Percentiles rank a stretch among this genome's conserved stretches.
Evolutionary conservation across 2,329 filamentous ascomycete genomes (phyloP).

Genomic region (Ploettnerulaceae sp.): DNA sequence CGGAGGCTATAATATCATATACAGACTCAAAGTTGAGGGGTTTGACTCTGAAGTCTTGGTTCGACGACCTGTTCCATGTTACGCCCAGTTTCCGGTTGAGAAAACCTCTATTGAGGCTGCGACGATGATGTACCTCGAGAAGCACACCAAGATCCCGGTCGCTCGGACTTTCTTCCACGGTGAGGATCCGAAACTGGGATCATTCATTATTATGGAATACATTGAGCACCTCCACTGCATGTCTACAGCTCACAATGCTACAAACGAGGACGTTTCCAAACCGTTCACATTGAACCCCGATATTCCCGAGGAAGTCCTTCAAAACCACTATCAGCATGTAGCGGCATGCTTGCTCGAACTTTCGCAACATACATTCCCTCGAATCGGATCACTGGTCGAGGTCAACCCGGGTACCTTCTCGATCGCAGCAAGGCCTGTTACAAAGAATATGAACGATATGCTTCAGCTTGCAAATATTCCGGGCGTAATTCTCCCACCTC

Average conservation of each 20-base stretch:
- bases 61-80: conserved; percentile 15
- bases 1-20: conserved; percentile 23
- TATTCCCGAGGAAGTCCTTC: conserved; percentile 13
- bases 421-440: conserved; percentile 17
- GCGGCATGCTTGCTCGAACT: conserved; percentile 19
- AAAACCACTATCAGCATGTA: conserved; percentile 16
- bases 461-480: conserved; percentile 19
- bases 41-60: conserved; percentile 14
- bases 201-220: conserved; percentile 13
- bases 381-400: conserved; percentile 20
- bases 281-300: conserved; percentile 26
- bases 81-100: conserved; percentile 12
- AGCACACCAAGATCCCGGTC: conserved; percentile 16
- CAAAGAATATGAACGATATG: conserved; percentile 23
- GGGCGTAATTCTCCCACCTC: conserved; percentile 9
- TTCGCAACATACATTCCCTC: conserved; percentile 16
- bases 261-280: conserved; percentile 30
- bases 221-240: conserved; percentile 10
- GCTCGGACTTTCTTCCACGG: conserved; percentile 12
- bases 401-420: neutral
- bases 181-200: conserved; percentile 11
- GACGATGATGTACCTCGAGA: conserved; percentile 10
- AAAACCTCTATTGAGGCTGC: conserved; percentile 14
- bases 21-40: conserved; percentile 18
- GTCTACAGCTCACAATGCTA: conserved; percentile 8